A percentile compares a stretch with the other conserved stretches of the same genome.
Conservation (phyloP, 1,139 yeast species). For the Casaregolazyma suthepensis region DNA sequence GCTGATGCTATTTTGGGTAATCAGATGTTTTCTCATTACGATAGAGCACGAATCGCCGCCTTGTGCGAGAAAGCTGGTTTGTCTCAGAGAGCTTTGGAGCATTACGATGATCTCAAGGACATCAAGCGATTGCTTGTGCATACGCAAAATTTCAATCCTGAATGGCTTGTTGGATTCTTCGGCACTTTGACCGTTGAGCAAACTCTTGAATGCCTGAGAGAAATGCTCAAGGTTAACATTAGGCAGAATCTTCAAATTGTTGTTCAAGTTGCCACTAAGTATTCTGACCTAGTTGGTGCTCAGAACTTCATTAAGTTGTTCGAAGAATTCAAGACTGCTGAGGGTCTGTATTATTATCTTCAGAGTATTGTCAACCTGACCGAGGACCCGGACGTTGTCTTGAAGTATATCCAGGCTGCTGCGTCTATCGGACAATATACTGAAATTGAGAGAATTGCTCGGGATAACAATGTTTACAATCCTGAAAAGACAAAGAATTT, state of each 20-base stretch:
- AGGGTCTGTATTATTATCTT: slow-evolving; percentile 90
- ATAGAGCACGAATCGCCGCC: slow-evolving; percentile 85
- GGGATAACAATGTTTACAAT: slow-evolving; percentile 89
- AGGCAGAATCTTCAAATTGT: slow-evolving; percentile 89
- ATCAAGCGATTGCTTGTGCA: slow-evolving; percentile 92
- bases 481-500: slow-evolving; percentile 97
- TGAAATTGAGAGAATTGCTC: slow-evolving; percentile 92
- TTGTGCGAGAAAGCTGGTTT: slow-evolving; percentile 93
- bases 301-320: slow-evolving; percentile 77
- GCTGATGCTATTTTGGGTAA: slow-evolving; percentile 98
- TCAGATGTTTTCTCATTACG: slow-evolving; percentile 92
- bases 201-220: slow-evolving; percentile 79
- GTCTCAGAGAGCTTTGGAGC: slow-evolving; percentile 91
- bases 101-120: slow-evolving; percentile 89
- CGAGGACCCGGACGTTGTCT: slow-evolving; percentile 90
- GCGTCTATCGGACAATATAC: slow-evolving; percentile 83
- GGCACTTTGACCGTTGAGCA: slow-evolving; percentile 95
- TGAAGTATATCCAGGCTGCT: slow-evolving; percentile 93
- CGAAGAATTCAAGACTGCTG: slow-evolving; percentile 87
- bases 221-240: slow-evolving; percentile 72
- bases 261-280: slow-evolving; percentile 94
- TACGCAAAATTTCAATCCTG: slow-evolving; percentile 78
- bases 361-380: slow-evolving; percentile 90
- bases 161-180: slow-evolving; percentile 89
- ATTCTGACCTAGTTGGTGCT: slow-evolving; percentile 89